Evolutionary conservation across 2,329 filamentous ascomycete genomes (phyloP), one percentile per base, ranked within the genome.

Genomic region (Nemania sp.): DNA sequence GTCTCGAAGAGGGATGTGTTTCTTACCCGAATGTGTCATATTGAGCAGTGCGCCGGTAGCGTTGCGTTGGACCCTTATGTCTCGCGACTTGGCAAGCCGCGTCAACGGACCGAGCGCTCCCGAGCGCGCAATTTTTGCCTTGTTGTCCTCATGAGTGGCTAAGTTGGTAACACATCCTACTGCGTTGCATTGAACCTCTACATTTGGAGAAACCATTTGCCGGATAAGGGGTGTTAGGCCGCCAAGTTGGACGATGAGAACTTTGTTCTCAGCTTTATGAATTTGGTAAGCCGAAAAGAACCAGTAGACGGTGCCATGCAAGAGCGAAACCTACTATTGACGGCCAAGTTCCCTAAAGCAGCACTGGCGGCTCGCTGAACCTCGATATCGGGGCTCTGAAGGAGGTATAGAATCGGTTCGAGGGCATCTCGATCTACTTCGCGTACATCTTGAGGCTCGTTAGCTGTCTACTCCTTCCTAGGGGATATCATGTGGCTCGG

Each of bases 141-240:
- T 99, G 80, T 99, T 99, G 70, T 98, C 95, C 79, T 99, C 95
- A 73, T 99, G 95, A 2, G 95, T 99, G 56, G 95, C 95, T 58
- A 99, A 80, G 74, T 99, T 99, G 47, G 95, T 99, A 76, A 99
- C 99, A 80, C 95, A 99, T 53, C 95, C 95, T 63, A 99, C 95
- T 45, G 95, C 95, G 76, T 99, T 99, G 82, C 95, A 99, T 78
- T 99, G 95, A 25, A 99, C 95, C 76, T 99, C 95, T 68, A 99
- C 95, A 71, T 99, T 99, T 48, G 90, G 86, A 58, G 94, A 98
- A 79, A 96, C 92, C 95, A 99, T 99, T 78, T 99, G 95, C 67
- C 91, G 90, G 77, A 98, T 99, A 62, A 99, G 84, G 54, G 95
- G 94, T 54, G 88, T 88, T 62, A 99, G 84, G 25, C 95, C 95